phyloP scores from a whole-genome alignment of 139 green algal species.

The Micractinium sp. region DNA sequence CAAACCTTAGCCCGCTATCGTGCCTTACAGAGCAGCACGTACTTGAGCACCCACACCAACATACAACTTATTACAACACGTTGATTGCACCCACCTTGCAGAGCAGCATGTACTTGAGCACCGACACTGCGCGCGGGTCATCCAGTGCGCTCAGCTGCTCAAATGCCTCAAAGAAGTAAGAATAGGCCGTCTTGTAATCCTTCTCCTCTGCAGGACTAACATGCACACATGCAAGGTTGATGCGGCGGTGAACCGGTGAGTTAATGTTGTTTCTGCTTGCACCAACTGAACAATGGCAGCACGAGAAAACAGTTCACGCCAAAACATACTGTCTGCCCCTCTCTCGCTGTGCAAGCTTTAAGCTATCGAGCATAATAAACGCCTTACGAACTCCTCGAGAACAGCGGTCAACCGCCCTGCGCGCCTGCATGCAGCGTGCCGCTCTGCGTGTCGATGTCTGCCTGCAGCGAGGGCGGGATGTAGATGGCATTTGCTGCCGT shows the following conservation, averaged over 20 bases:
- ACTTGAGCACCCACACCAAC: constrained; percentile 79
- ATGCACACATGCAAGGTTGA: no score
- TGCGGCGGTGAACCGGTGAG: no score
- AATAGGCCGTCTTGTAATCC: constrained; percentile 99
- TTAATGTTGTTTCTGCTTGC: no score
- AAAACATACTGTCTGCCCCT: no score
- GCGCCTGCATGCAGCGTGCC: constrained; percentile 72
- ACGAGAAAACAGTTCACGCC: no score
- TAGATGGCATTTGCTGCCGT: constrained; percentile 98
- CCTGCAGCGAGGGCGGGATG: constrained; percentile 84
- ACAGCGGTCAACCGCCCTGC: no score
- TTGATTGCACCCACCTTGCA: constrained; percentile 74
- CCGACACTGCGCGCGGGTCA: constrained; percentile 77
- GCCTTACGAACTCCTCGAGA: no score
- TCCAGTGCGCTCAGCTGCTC: constrained; percentile 85
- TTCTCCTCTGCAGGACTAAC: constrained; percentile 84
- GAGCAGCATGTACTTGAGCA: constrained; percentile 99
- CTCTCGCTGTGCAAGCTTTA: no score
- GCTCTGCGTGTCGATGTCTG: constrained; percentile 91
- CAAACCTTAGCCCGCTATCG: background rate
- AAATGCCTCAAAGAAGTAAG: constrained; percentile 99
- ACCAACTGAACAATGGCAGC: no score
- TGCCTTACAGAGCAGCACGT: constrained; percentile 96
- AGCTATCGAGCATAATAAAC: no score
- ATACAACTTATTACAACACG: background rate